These are phyloP conservation scores for Zelonia costaricensis DNA, from an alignment of 208 protist genomes.

Conservation along the genomic window DNA sequence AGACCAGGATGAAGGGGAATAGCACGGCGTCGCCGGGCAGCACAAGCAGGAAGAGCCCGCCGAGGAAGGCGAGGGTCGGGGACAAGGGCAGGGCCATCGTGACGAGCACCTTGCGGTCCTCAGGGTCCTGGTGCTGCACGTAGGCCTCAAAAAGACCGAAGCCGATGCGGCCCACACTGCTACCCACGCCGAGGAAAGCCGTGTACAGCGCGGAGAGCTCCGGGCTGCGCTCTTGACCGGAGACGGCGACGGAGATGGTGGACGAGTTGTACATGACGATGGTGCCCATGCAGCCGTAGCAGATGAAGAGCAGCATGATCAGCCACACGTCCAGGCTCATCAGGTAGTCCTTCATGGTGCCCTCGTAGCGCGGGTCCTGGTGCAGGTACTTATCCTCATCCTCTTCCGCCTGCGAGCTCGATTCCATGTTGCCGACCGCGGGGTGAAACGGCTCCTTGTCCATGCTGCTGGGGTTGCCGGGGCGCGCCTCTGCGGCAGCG, in stretches of 20 bases:
- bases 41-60: slow-evolving; percentile 46
- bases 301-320: slow-evolving; percentile 54
- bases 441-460: neutral
- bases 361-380: slow-evolving; percentile 61
- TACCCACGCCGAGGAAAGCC: slow-evolving; percentile 66
- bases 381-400: slow-evolving; percentile 7
- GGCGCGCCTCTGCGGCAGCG: slow-evolving; percentile 5
- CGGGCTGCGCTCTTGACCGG: slow-evolving; percentile 33
- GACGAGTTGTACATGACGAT: slow-evolving; percentile 75
- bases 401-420: slow-evolving; percentile 2
- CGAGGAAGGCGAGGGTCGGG: slow-evolving; percentile 42
- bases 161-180: slow-evolving; percentile 49
- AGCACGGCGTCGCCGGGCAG: slow-evolving; percentile 48
- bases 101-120: slow-evolving; percentile 45
- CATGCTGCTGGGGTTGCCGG: neutral
- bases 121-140: slow-evolving; percentile 55
- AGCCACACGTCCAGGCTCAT: slow-evolving; percentile 48
- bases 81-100: slow-evolving; percentile 58
- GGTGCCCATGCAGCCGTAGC: slow-evolving; percentile 43
- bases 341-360: slow-evolving; percentile 42
- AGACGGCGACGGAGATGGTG: slow-evolving; percentile 61
- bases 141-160: slow-evolving; percentile 71
- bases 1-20: slow-evolving; percentile 63
- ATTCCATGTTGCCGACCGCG: neutral
- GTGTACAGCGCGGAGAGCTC: slow-evolving; percentile 59